phyloP scores from a whole-genome alignment of 352 stramenopile species.

The Pythium grandisporangium region DNA sequence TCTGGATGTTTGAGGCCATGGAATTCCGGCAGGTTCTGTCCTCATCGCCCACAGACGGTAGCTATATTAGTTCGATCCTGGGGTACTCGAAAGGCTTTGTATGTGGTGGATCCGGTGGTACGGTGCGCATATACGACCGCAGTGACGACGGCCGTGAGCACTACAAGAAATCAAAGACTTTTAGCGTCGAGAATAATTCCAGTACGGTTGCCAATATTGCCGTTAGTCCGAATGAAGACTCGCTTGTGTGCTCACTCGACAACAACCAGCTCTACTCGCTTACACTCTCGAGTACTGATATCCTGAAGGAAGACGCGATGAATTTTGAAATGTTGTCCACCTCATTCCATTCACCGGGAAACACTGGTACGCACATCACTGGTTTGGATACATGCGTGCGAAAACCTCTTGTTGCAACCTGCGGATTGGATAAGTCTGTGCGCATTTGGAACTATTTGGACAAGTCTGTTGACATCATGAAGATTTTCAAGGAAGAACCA shows the following conservation, averaged over 20 bases:
- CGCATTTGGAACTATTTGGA: slow-evolving; percentile 94
- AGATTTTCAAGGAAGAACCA: slow-evolving; percentile 88
- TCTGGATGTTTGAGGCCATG: slow-evolving; percentile 91
- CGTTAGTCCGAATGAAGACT: slow-evolving; percentile 86
- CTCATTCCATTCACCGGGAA: slow-evolving; percentile 77
- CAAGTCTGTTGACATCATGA: slow-evolving; percentile 87
- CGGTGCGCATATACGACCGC: slow-evolving; percentile 77
- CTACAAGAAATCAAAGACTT: slow-evolving; percentile 88
- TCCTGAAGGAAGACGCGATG: slow-evolving; percentile 91
- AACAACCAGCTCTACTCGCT: slow-evolving; percentile 90
- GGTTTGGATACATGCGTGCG: slow-evolving; percentile 90
- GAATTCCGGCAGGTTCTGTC: slow-evolving; percentile 83
- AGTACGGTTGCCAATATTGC: slow-evolving; percentile 77
- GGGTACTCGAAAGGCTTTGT: slow-evolving; percentile 89
- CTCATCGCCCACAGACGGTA: slow-evolving; percentile 66
- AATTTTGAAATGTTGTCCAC: slow-evolving; percentile 89
- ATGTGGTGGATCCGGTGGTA: slow-evolving; percentile 63
- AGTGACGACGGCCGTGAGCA: slow-evolving; percentile 82
- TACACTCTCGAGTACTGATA: slow-evolving; percentile 85
- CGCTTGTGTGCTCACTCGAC: slow-evolving; percentile 80
- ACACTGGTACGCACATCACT: slow-evolving; percentile 69
- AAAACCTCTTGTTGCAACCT: slow-evolving; percentile 89
- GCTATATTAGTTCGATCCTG: slow-evolving; percentile 75
- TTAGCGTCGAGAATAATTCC: slow-evolving; percentile 77
- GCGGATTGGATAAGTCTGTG: slow-evolving; percentile 85